Percentiles rank a stretch among this genome's conserved stretches.
Evolutionary conservation across 2,329 filamentous ascomycete species (phyloP).

Genomic region (Cadophora sp.): DNA sequence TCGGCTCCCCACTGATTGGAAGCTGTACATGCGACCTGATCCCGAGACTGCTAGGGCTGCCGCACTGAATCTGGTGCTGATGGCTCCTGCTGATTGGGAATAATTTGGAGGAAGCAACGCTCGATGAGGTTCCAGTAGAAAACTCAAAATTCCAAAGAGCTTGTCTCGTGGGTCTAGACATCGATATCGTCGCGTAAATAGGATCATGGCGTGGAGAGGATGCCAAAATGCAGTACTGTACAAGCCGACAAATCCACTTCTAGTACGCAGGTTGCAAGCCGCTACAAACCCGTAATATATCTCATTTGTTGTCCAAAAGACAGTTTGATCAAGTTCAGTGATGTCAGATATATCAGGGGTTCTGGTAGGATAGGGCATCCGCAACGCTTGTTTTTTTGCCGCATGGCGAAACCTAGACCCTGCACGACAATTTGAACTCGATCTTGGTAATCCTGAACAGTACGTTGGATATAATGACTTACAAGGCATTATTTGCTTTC

Average conservation of each 20-base stretch:
- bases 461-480: no score
- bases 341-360: background rate
- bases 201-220: background rate
- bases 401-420: background rate
- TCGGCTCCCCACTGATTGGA: background rate
- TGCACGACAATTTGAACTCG: background rate
- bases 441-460: no score
- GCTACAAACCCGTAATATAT: background rate
- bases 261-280: background rate
- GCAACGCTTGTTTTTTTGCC: background rate
- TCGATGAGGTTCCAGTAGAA: background rate
- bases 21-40: background rate
- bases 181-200: background rate
- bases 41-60: background rate
- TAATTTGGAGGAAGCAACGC: background rate
- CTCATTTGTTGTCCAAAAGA: background rate
- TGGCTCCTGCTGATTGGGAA: background rate
- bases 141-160: background rate
- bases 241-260: background rate
- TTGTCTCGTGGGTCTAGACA: background rate
- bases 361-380: background rate
- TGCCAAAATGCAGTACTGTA: background rate
- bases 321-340: background rate
- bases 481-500: background rate
- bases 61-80: background rate